Conservation (phyloP, 2,329 filamentous ascomycete genomes). For the Fusarium circinatum region DNA sequence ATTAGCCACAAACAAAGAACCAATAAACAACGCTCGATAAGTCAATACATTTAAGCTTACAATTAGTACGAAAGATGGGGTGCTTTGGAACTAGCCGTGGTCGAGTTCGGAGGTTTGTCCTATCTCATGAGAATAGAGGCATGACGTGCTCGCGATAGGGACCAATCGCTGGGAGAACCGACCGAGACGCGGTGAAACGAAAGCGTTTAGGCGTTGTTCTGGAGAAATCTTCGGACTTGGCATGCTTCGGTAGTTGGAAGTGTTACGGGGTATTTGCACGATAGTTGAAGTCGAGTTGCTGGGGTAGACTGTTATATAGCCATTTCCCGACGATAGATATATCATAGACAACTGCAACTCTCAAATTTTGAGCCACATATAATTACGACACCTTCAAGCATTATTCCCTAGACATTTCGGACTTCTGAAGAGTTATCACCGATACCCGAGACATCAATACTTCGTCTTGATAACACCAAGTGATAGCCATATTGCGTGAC, state of each 20-base stretch:
- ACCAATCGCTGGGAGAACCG: conserved; percentile 38
- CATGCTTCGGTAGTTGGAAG: not conserved
- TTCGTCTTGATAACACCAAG: not conserved
- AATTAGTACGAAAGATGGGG: not conserved
- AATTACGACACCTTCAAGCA: accelerated
- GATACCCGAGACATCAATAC: not conserved
- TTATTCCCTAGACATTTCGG: accelerated
- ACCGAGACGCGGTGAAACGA: conserved; percentile 31
- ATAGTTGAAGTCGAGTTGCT: not conserved
- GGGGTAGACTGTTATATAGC: not conserved
- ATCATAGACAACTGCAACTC: not conserved
- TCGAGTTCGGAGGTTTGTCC: conserved; percentile 18
- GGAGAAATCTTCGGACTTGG: conserved; percentile 2
- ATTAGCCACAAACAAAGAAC: conserved; percentile 19
- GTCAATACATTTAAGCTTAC: not conserved
- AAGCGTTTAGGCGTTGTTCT: not conserved
- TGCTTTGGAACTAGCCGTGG: conserved; percentile 7
- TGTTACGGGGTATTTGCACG: not conserved
- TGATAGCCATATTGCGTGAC: conserved; percentile 40
- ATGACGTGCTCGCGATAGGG: conserved; percentile 36
- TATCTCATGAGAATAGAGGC: conserved; percentile 16
- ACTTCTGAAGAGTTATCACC: accelerated
- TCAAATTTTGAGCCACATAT: not conserved
- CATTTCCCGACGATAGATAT: not conserved
- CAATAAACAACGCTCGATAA: conserved; percentile 35